These are phyloP conservation scores for Camellia granthamiana DNA, from an alignment of 148 eudicot species.

Conservation along the genomic window DNA sequence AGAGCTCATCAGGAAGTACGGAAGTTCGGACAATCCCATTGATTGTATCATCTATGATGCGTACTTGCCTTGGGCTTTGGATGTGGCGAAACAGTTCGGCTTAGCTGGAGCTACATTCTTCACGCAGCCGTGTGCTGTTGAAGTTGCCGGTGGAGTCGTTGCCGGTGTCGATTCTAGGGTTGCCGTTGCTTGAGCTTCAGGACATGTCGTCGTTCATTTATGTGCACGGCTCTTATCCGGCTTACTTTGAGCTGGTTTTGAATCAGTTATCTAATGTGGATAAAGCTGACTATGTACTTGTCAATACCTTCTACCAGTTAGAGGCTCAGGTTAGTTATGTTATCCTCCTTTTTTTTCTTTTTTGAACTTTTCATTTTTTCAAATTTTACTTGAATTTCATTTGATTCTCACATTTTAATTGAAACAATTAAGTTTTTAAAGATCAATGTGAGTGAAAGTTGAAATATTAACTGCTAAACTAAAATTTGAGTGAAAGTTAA, in stretches of 20 bases:
- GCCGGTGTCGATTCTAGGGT: conserved; percentile 35
- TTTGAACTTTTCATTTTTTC: too few species aligned
- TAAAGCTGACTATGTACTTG: conserved; percentile 55
- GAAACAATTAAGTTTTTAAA: too few species aligned
- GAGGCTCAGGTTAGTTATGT: conserved; percentile 57
- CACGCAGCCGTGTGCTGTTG: conserved; percentile 42
- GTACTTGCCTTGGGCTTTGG: conserved; percentile 40
- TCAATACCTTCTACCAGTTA: conserved; percentile 59
- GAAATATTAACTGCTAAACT: too few species aligned
- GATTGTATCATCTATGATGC: conserved; percentile 44
- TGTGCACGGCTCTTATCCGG: conserved; percentile 46
- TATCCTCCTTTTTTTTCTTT: too few species aligned
- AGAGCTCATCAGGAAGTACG: conserved; percentile 22
- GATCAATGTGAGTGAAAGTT: too few species aligned
- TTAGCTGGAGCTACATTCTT: conserved; percentile 37
- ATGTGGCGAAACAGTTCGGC: conserved; percentile 35
- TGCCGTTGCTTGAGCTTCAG: conserved; percentile 39
- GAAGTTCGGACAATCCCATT: conserved; percentile 21
- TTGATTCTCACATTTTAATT: too few species aligned
- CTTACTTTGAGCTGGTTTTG: conserved; percentile 46
- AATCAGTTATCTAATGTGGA: conserved; percentile 47
- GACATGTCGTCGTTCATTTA: conserved; percentile 57
- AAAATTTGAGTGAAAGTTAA: too few species aligned
- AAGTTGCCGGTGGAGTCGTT: conserved; percentile 21
- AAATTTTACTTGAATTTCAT: too few species aligned